Evolutionary conservation across 805 yeast genomes (phyloP).

Genomic region (Candida rishiriensis): DNA sequence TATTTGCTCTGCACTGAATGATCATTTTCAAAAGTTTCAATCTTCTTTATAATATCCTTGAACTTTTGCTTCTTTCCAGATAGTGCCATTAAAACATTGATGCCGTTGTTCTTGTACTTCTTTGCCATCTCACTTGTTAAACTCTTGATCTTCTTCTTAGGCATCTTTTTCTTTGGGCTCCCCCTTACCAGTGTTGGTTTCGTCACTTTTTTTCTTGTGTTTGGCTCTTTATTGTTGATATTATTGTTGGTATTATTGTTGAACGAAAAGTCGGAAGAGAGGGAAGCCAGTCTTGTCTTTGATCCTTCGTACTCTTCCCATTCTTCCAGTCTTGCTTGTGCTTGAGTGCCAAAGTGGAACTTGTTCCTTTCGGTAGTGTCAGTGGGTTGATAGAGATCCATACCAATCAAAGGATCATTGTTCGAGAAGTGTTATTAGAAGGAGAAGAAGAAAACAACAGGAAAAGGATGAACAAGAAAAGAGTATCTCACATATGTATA

Average conservation of each 20-base stretch:
- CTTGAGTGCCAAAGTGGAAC: conserved; percentile 21
- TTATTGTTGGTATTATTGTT: neutral
- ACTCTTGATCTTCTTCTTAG: conserved; percentile 14
- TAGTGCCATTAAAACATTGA: conserved; percentile 21
- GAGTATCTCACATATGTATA: too few species aligned
- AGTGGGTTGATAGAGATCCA: too few species aligned
- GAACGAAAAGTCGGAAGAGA: conserved; percentile 9
- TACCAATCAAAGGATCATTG: too few species aligned
- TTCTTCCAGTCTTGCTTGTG: conserved; percentile 17
- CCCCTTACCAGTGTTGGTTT: neutral
- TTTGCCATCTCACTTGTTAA: conserved; percentile 22
- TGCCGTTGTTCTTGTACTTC: conserved; percentile 11
- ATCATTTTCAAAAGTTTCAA: conserved; percentile 14
- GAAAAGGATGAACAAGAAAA: too few species aligned
- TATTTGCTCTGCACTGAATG: neutral
- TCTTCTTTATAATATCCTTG: conserved; percentile 22
- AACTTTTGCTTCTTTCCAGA: conserved; percentile 29
- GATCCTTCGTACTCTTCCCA: conserved; percentile 15
- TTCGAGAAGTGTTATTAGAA: too few species aligned
- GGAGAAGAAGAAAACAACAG: too few species aligned
- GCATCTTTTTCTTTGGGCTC: neutral
- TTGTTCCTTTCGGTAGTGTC: neutral
- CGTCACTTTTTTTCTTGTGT: neutral
- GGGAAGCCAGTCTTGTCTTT: conserved; percentile 3
- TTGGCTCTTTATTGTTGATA: neutral